These are phyloP conservation scores for Acrocalymma vagum DNA, from an alignment of 2,329 filamentous ascomycete species.

Conservation along the genomic window DNA sequence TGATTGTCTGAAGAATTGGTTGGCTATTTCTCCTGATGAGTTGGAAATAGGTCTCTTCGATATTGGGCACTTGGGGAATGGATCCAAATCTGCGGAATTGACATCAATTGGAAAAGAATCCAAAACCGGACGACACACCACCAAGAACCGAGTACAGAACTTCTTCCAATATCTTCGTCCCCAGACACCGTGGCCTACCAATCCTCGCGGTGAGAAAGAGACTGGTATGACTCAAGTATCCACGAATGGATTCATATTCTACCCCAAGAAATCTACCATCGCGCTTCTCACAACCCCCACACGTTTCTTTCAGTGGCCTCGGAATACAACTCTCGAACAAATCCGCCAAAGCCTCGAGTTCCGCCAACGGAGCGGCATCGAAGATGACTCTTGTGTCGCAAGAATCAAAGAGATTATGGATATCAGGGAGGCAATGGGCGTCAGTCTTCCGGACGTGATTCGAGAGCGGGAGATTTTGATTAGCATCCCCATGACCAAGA, in stretches of 20 bases:
- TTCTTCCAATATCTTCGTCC: no score
- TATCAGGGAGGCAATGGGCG: slow-evolving; percentile 13
- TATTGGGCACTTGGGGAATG: no score
- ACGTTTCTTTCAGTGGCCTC: slow-evolving; percentile 20
- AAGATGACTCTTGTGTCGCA: slow-evolving; percentile 1
- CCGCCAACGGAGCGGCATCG: background rate
- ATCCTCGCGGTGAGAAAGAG: no score
- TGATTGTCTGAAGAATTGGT: background rate
- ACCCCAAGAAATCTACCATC: slow-evolving; percentile 17
- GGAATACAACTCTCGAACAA: slow-evolving; percentile 16
- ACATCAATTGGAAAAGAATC: no score
- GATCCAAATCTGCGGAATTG: no score
- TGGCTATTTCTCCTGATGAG: no score
- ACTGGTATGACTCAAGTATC: background rate
- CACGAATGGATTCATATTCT: slow-evolving; percentile 16
- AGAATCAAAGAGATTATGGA: slow-evolving; percentile 23
- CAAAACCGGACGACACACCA: no score
- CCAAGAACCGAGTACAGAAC: no score
- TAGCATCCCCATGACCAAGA: slow-evolving; percentile 12
- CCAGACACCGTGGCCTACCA: background rate
- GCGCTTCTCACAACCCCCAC: slow-evolving; percentile 10
- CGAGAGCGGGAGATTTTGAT: slow-evolving; percentile 14
- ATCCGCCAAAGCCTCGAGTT: slow-evolving; percentile 15
- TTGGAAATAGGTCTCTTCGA: no score
- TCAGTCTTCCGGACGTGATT: slow-evolving; percentile 15